phyloP scores from a whole-genome alignment of 2,329 filamentous ascomycete species.

The Thelonectria discophora region DNA sequence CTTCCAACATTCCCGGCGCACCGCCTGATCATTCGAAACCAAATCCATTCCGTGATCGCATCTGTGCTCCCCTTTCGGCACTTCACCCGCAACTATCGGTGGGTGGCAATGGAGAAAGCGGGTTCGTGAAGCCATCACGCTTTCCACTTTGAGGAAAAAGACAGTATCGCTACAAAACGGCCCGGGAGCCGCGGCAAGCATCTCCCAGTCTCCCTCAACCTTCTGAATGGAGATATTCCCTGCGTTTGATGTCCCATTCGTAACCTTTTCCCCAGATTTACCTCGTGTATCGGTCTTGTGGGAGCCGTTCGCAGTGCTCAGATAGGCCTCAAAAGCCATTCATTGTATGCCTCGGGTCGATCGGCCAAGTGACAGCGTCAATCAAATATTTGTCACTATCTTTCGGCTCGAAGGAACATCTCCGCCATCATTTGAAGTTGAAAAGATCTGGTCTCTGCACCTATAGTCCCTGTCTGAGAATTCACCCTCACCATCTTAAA shows the following conservation, averaged over 20 bases:
- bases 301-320: neutral
- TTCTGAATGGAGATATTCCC: constrained; percentile 5
- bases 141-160: constrained; percentile 22
- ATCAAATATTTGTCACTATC: neutral
- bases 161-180: constrained; percentile 8
- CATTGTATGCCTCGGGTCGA: neutral
- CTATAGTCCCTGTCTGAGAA: neutral
- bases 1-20: neutral
- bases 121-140: neutral
- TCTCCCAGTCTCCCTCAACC: constrained; percentile 4
- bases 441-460: neutral
- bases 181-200: neutral
- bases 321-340: constrained; percentile 4
- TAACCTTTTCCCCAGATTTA: constrained; percentile 10
- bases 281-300: neutral
- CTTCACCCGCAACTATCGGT: constrained; percentile 10
- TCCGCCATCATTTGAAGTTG: neutral
- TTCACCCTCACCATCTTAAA: neutral
- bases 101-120: neutral
- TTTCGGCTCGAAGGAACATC: neutral
- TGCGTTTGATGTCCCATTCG: neutral
- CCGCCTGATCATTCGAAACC: neutral
- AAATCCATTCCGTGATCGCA: neutral
- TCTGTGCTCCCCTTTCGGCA: neutral
- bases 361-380: neutral